Conservation (phyloP, 2,329 filamentous ascomycete species). For the Aureobasidium mangrovei region DNA sequence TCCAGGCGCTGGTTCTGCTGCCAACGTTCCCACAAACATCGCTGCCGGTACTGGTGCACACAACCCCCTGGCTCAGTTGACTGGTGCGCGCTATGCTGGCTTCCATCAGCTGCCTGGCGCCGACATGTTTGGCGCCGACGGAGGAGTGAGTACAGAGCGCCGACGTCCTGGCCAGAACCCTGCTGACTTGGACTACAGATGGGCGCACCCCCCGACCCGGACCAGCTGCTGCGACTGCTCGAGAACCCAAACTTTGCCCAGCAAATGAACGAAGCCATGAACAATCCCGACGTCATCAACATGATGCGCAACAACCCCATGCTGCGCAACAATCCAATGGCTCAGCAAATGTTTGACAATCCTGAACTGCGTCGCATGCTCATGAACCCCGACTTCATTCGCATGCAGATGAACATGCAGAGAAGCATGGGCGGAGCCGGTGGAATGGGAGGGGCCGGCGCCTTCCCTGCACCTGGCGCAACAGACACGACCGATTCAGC, state of each 20-base stretch:
- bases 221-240: slow-evolving; percentile 75
- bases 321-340: slow-evolving; percentile 84
- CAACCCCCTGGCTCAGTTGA: slow-evolving; percentile 82
- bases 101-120: slow-evolving; percentile 80
- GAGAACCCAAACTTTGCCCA: slow-evolving; percentile 79
- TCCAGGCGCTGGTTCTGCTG: slow-evolving; percentile 37
- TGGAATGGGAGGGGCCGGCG: slow-evolving; percentile 32
- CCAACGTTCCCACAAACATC: slow-evolving; percentile 66
- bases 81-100: slow-evolving; percentile 86
- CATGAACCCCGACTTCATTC: slow-evolving; percentile 77
- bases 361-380: slow-evolving; percentile 87
- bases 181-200: slow-evolving; percentile 49
- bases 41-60: slow-evolving; percentile 69
- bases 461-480: slow-evolving; percentile 83
- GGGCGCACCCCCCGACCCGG: slow-evolving; percentile 75
- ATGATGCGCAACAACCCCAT: slow-evolving; percentile 58
- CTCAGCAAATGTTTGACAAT: slow-evolving; percentile 77
- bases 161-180: no score
- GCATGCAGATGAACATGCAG: slow-evolving; percentile 76
- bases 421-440: slow-evolving; percentile 47
- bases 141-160: slow-evolving; percentile 57
- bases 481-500: slow-evolving; percentile 67
- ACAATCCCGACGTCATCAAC: slow-evolving; percentile 89
- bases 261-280: slow-evolving; percentile 87
- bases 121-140: slow-evolving; percentile 87